These are phyloP conservation scores for Mayamaea pseudoterrestris DNA, from an alignment of 108 stramenopile genomes.

Conservation along the genomic window DNA sequence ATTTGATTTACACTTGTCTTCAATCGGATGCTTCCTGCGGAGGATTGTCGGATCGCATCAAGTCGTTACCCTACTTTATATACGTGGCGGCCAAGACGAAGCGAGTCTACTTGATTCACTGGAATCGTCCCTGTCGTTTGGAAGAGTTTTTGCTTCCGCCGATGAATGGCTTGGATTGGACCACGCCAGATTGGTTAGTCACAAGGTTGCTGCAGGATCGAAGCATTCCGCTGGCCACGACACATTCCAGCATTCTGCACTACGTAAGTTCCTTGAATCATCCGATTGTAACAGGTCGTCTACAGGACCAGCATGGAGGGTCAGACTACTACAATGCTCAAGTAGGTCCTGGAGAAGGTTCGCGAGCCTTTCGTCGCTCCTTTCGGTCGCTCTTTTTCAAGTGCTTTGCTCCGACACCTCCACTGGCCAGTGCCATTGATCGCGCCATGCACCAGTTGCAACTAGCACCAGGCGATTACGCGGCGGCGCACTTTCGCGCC, in stretches of 20 bases:
- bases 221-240: neutral
- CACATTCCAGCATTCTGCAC: neutral
- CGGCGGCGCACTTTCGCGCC: slow-evolving; percentile 30
- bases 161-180: slow-evolving; percentile 26
- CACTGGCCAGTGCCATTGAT: slow-evolving; percentile 13
- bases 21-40: slow-evolving; percentile 14
- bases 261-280: neutral
- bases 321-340: slow-evolving; percentile 1
- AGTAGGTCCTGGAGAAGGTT: neutral
- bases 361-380: neutral
- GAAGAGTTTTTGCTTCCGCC: slow-evolving; percentile 34
- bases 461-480: slow-evolving; percentile 22
- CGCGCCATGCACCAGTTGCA: slow-evolving; percentile 10
- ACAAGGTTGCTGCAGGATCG: neutral
- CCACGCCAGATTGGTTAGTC: slow-evolving; percentile 16
- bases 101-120: slow-evolving; percentile 30
- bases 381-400: slow-evolving; percentile 13
- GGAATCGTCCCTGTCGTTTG: slow-evolving; percentile 24
- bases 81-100: slow-evolving; percentile 10
- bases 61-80: slow-evolving; percentile 18
- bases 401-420: slow-evolving; percentile 32
- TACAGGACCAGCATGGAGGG: slow-evolving; percentile 4
- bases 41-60: slow-evolving; percentile 29
- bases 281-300: neutral
- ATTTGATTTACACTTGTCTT: slow-evolving; percentile 19